phyloP scores from a whole-genome alignment of 1,139 yeast species.

The Magnusiomyces sp. region DNA sequence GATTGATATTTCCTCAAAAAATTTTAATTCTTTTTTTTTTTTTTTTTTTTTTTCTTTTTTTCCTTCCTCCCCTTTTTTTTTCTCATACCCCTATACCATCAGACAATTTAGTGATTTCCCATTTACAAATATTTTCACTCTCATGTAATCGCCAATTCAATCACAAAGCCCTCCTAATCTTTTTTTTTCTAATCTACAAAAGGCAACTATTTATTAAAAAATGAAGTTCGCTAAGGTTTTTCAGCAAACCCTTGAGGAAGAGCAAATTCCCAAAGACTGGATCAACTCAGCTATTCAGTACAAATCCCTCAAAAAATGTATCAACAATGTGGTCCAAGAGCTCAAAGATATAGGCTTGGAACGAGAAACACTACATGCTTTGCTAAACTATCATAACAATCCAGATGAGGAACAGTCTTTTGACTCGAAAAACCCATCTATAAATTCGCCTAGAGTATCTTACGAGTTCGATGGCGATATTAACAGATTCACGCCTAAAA shows the following conservation, averaged over 20 bases:
- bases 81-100: no score
- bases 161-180: no score
- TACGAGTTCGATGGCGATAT: constrained; percentile 24
- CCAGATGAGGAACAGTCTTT: no score
- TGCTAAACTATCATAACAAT: constrained; percentile 28
- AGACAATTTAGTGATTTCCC: no score
- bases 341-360: constrained; percentile 32
- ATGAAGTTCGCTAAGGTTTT: constrained; percentile 73
- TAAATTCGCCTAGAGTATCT: constrained; percentile 13
- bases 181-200: no score
- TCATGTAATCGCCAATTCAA: no score
- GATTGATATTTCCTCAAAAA: no score
- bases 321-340: constrained; percentile 54
- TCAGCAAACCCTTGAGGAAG: constrained; percentile 52
- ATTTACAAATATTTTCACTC: no score
- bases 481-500: constrained; percentile 20
- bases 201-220: neutral
- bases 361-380: constrained; percentile 39
- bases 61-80: no score
- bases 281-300: constrained; percentile 61
- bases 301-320: constrained; percentile 59
- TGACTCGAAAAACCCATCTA: neutral
- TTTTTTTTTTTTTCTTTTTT: no score
- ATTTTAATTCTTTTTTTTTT: no score
- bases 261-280: constrained; percentile 63